Conservation (phyloP, 2,329 filamentous ascomycete species). For the Graphiopsis chlorocephala region DNA sequence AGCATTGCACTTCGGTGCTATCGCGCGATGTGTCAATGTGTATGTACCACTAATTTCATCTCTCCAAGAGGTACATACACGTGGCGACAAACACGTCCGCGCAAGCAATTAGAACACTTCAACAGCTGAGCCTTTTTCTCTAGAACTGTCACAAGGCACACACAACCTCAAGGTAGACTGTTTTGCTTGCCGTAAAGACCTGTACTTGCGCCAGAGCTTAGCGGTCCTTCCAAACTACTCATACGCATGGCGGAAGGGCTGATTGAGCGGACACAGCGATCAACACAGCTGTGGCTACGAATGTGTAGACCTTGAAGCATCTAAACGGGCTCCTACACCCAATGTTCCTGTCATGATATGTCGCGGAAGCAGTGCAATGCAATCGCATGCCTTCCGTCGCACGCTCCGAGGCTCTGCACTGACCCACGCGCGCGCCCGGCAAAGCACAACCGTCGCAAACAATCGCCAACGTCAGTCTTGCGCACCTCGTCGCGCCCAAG, state of each 20-base stretch:
- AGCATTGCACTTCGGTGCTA: neutral
- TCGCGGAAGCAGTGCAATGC: neutral
- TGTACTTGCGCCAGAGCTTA: neutral
- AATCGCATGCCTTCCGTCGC: neutral
- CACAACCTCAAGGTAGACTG: too few species aligned
- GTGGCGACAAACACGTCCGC: too few species aligned
- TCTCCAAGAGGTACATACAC: too few species aligned
- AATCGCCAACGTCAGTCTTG: neutral
- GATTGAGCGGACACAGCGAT: neutral
- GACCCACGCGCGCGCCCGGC: neutral
- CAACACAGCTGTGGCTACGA: too few species aligned
- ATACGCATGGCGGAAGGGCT: neutral
- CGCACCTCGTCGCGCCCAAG: neutral
- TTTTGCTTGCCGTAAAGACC: too few species aligned
- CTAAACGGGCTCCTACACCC: neutral
- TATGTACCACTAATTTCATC: too few species aligned
- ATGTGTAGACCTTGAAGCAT: neutral
- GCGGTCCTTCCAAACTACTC: neutral
- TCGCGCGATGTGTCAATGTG: neutral
- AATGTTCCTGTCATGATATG: neutral
- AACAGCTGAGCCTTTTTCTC: too few species aligned
- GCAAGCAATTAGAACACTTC: too few species aligned
- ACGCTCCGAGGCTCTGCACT: neutral
- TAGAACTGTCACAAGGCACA: too few species aligned
- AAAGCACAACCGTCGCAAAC: neutral